Percentiles rank a stretch among this genome's conserved stretches.
Evolutionary conservation across 2,329 filamentous ascomycete genomes (phyloP).

Genomic region (Fusarium heterosporum): DNA sequence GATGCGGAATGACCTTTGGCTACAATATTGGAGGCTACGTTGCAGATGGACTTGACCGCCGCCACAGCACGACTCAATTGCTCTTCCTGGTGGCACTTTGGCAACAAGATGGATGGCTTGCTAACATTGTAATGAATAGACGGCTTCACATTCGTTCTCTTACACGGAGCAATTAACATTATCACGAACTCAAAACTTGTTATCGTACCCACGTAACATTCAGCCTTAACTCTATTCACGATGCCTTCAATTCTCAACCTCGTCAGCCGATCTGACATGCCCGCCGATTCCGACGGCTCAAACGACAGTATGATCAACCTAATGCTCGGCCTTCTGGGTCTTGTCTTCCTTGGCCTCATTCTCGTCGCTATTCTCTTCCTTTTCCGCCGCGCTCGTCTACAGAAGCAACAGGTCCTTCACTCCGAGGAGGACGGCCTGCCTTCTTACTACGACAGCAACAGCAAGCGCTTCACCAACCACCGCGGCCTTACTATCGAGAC

Average conservation of each 20-base stretch:
- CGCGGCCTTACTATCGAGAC: slow-evolving; percentile 70
- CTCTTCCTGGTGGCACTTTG: slow-evolving; percentile 23
- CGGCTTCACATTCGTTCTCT: slow-evolving; percentile 37
- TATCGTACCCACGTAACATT: slow-evolving; percentile 25
- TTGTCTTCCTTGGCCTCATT: slow-evolving; percentile 78
- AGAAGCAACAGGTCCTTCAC: slow-evolving; percentile 59
- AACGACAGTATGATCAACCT: slow-evolving; percentile 76
- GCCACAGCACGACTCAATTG: slow-evolving; percentile 14
- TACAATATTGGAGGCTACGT: slow-evolving; percentile 39
- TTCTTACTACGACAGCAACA: slow-evolving; percentile 72
- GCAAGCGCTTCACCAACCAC: slow-evolving; percentile 63
- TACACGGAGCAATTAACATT: slow-evolving; percentile 38
- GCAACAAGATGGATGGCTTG: slow-evolving; percentile 13
- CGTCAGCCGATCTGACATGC: slow-evolving; percentile 36
- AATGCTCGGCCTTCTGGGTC: slow-evolving; percentile 80
- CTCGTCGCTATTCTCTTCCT: slow-evolving; percentile 76
- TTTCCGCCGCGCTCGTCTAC: slow-evolving; percentile 72
- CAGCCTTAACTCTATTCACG: slow-evolving; percentile 36
- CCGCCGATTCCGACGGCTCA: slow-evolving; percentile 58
- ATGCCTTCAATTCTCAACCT: slow-evolving; percentile 46
- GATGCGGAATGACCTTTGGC: slow-evolving; percentile 40
- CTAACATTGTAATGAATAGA: slow-evolving; percentile 44
- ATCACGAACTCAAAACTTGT: slow-evolving; percentile 31
- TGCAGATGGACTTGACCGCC: slow-evolving; percentile 22
- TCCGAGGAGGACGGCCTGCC: slow-evolving; percentile 67